Evolutionary conservation across 495 filamentous ascomycete species (phyloP).

Genomic region (Terfezia boudieri): DNA sequence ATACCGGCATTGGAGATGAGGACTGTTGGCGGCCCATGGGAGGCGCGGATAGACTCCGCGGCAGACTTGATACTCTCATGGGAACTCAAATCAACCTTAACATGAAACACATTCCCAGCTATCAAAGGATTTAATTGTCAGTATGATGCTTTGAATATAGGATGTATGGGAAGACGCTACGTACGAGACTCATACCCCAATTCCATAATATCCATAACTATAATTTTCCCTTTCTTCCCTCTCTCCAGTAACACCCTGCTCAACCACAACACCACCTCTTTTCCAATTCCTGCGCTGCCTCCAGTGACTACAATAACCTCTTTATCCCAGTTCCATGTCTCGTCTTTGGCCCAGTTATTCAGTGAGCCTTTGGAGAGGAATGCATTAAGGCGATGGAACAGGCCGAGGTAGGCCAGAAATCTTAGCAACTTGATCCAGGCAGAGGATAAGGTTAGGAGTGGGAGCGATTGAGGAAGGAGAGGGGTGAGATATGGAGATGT

Average conservation of each 20-base stretch:
- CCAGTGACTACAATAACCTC: slow-evolving; percentile 55
- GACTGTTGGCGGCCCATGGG: slow-evolving; percentile 41
- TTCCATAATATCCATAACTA: slow-evolving; percentile 45
- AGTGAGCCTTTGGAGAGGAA: slow-evolving; percentile 31
- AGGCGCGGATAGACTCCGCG: slow-evolving; percentile 23
- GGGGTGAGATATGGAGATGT: slow-evolving; percentile 24
- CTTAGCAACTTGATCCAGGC: slow-evolving; percentile 24
- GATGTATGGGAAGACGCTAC: not conserved
- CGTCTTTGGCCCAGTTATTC: slow-evolving; percentile 35
- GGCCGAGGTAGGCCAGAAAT: slow-evolving; percentile 26
- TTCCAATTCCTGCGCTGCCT: slow-evolving; percentile 47
- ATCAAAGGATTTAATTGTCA: not conserved
- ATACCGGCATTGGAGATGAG: slow-evolving; percentile 60
- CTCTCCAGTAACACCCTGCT: slow-evolving; percentile 30
- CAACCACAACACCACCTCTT: slow-evolving; percentile 25
- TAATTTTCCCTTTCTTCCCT: slow-evolving; percentile 31
- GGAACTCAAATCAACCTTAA: not conserved
- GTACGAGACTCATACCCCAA: slow-evolving; percentile 33
- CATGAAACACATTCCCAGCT: not conserved
- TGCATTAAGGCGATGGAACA: slow-evolving; percentile 26
- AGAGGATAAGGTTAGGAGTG: slow-evolving; percentile 6
- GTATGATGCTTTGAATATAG: not conserved
- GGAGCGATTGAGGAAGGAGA: slow-evolving; percentile 21
- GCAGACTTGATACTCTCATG: not conserved
- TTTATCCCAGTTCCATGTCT: slow-evolving; percentile 42